Conservation (phyloP, 495 filamentous ascomycete genomes). For the Aspergillus ostianus region DNA sequence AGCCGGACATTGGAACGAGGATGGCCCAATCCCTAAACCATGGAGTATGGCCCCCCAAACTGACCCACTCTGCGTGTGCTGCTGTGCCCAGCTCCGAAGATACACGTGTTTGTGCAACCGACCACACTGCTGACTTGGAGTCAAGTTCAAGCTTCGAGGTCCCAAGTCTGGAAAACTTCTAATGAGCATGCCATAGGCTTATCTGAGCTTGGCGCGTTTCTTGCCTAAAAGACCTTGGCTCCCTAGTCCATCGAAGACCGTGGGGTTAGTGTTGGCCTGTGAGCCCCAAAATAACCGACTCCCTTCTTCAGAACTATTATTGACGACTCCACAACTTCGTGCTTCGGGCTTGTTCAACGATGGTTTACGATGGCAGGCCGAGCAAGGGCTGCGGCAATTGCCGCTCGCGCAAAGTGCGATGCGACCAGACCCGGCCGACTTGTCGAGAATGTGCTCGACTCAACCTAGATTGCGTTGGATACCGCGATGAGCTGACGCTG, state of each 20-base stretch:
- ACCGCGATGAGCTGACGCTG: not conserved
- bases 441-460: not conserved
- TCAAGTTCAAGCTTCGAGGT: too few species aligned
- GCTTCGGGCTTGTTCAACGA: not conserved
- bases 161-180: too few species aligned
- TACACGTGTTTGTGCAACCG: not conserved
- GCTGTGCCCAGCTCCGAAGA: not conserved
- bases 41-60: not conserved
- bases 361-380: not conserved
- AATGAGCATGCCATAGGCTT: too few species aligned
- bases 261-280: too few species aligned
- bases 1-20: too few species aligned
- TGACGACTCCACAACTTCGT: not conserved
- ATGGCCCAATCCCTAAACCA: too few species aligned
- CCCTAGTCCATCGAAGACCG: too few species aligned
- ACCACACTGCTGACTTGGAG: not conserved
- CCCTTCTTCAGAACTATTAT: too few species aligned
- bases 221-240: too few species aligned
- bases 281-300: too few species aligned
- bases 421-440: not conserved
- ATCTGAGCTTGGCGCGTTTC: too few species aligned
- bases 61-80: not conserved
- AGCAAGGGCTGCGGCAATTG: not conserved
- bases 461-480: not conserved
- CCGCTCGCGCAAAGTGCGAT: not conserved